Evolutionary conservation across 2,329 filamentous ascomycete genomes (phyloP), one percentile per base, ranked within the genome.

Genomic region (Neonectria punicea): DNA sequence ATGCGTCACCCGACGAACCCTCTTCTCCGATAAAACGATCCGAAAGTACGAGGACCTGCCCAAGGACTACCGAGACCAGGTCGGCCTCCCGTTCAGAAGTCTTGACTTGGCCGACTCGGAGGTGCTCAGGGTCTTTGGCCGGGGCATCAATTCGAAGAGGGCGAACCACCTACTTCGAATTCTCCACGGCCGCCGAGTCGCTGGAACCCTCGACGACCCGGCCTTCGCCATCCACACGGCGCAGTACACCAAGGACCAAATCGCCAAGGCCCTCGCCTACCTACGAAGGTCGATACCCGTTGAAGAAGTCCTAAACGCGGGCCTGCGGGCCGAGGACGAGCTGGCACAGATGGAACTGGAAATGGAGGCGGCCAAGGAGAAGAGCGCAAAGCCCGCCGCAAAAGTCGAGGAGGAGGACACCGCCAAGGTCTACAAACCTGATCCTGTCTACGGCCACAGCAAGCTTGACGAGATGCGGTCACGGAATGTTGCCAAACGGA

Each of bases 131-230:
- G 80, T 89, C 41, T 89, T 90, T 65, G 86, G 87, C 1, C 72
- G 80, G 5, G 77, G 79, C 13, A 79, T 89, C 50, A 77, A 80
- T 64, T 74, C 80, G 1, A 68, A 72, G 4, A 72, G 75, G 5
- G 89, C 84, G 20, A 90, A 90, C 73, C 78, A 77, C 49, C 76
- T 90, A 47, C 77, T 91, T 54, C 80, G 81, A 57, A 86, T 90
- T 54, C 77, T 90, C 13, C 89, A 91, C 73, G 89, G 89, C 9
- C 84, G 88, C 39, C 82, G 89, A 44, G 87, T 91, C 22, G 87
- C 89, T 8, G 89, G 89, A 36, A 90, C 88, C 3, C 80, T 91
- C 46, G 84, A 88, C 11, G 89, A 91, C 72, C 88, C 88, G 2
- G 79, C 78, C 5, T 81, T 86, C 53, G 77, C 78, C 39, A 67